Conservation (phyloP, 2,329 filamentous ascomycete genomes). For the Diaporthe nobilis region DNA sequence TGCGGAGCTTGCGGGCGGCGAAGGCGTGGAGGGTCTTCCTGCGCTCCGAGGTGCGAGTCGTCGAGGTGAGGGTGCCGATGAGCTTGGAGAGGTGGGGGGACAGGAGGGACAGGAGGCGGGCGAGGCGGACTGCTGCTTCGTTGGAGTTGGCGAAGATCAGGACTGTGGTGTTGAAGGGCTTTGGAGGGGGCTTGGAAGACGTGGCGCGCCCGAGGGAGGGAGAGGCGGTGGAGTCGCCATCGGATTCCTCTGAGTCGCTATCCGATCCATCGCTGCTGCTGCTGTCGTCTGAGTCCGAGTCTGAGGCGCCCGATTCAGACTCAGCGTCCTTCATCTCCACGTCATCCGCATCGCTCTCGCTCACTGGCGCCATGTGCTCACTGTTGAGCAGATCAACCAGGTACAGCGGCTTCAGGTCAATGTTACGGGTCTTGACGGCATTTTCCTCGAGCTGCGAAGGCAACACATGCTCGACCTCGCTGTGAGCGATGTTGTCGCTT, state of each 20-base stretch:
- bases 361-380: slow-evolving; percentile 59
- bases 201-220: background rate
- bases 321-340: slow-evolving; percentile 54
- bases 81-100: slow-evolving; percentile 68
- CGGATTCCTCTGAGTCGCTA: slow-evolving; percentile 47
- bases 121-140: slow-evolving; percentile 88
- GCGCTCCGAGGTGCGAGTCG: slow-evolving; percentile 79
- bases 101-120: slow-evolving; percentile 80
- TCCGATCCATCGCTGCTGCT: slow-evolving; percentile 44
- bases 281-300: slow-evolving; percentile 50
- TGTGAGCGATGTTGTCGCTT: slow-evolving; percentile 52
- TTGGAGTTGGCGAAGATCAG: slow-evolving; percentile 94
- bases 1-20: slow-evolving; percentile 71
- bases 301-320: slow-evolving; percentile 50
- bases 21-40: slow-evolving; percentile 79
- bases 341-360: slow-evolving; percentile 49
- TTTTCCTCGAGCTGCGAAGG: slow-evolving; percentile 75
- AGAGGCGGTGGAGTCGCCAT: slow-evolving; percentile 40
- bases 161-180: slow-evolving; percentile 60
- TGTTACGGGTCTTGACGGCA: slow-evolving; percentile 77
- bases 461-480: slow-evolving; percentile 64
- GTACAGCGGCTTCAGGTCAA: slow-evolving; percentile 84
- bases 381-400: slow-evolving; percentile 82
- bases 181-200: slow-evolving; percentile 1
- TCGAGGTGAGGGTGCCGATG: slow-evolving; percentile 82